Evolutionary conservation across 164 flowering plant genomes (phyloP), one percentile per base, ranked within the genome.

Genomic region (Cinnamomum micranthum): DNA sequence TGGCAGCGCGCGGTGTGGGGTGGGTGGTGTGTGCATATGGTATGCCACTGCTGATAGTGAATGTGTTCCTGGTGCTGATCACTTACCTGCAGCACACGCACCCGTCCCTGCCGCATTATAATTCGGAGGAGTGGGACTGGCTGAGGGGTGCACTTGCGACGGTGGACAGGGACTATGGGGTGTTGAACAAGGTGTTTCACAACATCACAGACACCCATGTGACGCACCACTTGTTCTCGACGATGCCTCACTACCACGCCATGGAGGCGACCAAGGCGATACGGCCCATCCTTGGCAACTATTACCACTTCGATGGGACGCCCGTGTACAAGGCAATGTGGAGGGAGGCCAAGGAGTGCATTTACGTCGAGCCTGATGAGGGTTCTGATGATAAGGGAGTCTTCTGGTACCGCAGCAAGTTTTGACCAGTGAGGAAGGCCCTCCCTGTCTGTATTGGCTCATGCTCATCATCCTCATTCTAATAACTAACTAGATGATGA

Each of bases 91-190:
- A 92, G 81, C 97, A 92, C 81, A 92, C 97, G 12, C 97, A 92
- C 81, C 90, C 95, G 1, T 68, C 93, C 0, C 69, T 92, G 79
- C 97, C 97, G 0, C 97, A 91, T 31, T 92, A 92, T 64, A 88
- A 91, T 60, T 85, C 92, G 0, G 78, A 88, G 0, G 97, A 92
- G 77, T 92, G 97, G 97, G 97, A 92, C 63, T 92, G 97, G 97
- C 71, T 92, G 66, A 74, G 92, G 65, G 97, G 97, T n/a, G 97
- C 97, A 6, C 73, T 92, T 69, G 88, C 97, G 2, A 92, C 97
- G 0, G 89, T 88, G 6, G 97, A 92, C 73, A 77, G 97, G 41
- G 93, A 91, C 65, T 92, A 86, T 28, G 97, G 97, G 1, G 70
- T 92, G 63, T 71, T 92, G 72, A 92, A 92, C 82, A 90, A 82